Evolutionary conservation across 495 filamentous ascomycete species (phyloP), one percentile per base, ranked within the genome.

Genomic region (Neurospora africana): DNA sequence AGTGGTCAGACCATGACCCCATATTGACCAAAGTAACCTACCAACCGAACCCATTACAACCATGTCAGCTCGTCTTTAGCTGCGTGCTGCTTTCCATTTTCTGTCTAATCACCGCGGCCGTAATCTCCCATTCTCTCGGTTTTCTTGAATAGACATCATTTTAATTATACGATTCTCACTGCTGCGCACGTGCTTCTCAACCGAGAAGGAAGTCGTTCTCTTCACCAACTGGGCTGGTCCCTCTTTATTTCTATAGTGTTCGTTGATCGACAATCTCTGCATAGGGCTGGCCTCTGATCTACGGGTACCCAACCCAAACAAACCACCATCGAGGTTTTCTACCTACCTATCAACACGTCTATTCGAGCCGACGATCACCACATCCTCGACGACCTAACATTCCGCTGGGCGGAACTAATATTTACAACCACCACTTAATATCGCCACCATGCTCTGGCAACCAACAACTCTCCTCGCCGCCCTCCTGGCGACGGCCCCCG

Each of bases 361-460:
- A 58, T 7, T 5, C 47, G 13, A 2, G 27, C 0, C 15, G 53
- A 30, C 53, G 5, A 19, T 33, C 13, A 44, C n/a, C 43, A 21
- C 43, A 44, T 44, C 43, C 21, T 21, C 9, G n/a, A 44, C 19
- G 15, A 41, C 5, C 5, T 3, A 4, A 19, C 13, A 13, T n/a
- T 65, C 53, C 27, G 53, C 53, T 65, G 53, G 53, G 53, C 53
- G 53, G 53, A 35, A 65, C 15, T 33, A 65, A 65, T 65, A 33
- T 9, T 65, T 30, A 30, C 68, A 68, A 68, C 5, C 44, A 43
- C 44, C 44, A 30, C 38, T 68, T 78, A 76, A 76, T 72, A 61
- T 43, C 70, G 61, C 68, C 68, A 77, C 39, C 8, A 79, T 81
- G 78, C 65, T 75, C 68, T 81, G 79, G 78, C 76, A 78, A 33